phyloP scores from a whole-genome alignment of 306 rosid species.

The Crotalaria pallida region DNA sequence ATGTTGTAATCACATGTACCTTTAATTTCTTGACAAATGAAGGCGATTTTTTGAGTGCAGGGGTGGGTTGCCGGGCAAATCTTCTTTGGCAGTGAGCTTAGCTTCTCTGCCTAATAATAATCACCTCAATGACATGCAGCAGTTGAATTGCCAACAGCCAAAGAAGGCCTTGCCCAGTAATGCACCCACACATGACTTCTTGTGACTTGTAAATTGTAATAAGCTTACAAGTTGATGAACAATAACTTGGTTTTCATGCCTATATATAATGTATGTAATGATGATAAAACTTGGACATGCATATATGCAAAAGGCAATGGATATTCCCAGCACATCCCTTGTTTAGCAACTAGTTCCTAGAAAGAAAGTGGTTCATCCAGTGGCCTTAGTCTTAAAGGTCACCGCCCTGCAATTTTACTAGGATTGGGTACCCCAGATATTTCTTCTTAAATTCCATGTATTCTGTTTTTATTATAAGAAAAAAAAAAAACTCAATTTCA shows the following conservation, averaged over 20 bases:
- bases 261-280: constrained; percentile 29
- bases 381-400: constrained; percentile 1
- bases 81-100: constrained; percentile 62
- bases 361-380: constrained; percentile 24
- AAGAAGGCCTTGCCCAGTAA: constrained; percentile 60
- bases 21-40: not conserved
- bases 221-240: constrained; percentile 5
- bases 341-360: not conserved
- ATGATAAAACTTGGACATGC: constrained; percentile 11
- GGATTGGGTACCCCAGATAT: constrained; percentile 1
- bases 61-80: constrained; percentile 64
- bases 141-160: constrained; percentile 35
- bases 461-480: too few species aligned
- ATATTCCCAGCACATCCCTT: constrained; percentile 42
- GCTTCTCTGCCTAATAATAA: not conserved
- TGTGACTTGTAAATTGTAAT: not conserved
- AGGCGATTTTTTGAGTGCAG: not conserved
- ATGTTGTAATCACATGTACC: not conserved
- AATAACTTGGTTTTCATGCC: not conserved
- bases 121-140: not conserved
- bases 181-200: constrained; percentile 31
- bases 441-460: constrained; percentile 8
- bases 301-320: not conserved
- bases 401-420: not conserved
- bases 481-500: too few species aligned